Conservation (phyloP, 192 early-diverging fungal genomes). For the Podila epigama region DNA sequence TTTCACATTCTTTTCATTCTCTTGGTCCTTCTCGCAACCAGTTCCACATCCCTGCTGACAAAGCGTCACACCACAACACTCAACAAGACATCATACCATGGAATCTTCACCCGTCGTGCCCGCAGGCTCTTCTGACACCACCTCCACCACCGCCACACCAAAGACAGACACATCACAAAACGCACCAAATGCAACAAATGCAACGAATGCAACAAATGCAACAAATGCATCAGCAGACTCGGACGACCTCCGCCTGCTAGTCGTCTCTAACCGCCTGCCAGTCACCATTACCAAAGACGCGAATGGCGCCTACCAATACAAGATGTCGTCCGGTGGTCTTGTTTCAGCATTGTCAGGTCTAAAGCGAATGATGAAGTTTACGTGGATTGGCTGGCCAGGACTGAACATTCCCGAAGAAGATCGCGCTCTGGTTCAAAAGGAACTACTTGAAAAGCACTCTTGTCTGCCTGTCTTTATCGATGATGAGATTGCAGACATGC, state of each 20-base stretch:
- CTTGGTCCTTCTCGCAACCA: too few relatives aligned
- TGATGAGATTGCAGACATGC: slow-evolving; percentile 91
- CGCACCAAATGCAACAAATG: slow-evolving; percentile 3
- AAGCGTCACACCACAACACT: too few relatives aligned
- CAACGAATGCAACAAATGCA: slow-evolving; percentile 2
- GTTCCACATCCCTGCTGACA: too few relatives aligned
- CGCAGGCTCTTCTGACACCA: background rate
- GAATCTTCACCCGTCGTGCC: too few relatives aligned
- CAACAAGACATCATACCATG: too few relatives aligned
- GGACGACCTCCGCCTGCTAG: slow-evolving; percentile 70
- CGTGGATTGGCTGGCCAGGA: slow-evolving; percentile 99
- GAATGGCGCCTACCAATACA: slow-evolving; percentile 63
- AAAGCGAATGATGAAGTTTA: slow-evolving; percentile 95
- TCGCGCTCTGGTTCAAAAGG: slow-evolving; percentile 69
- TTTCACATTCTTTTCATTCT: background rate
- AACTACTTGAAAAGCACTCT: slow-evolving; percentile 79
- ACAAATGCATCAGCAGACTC: background rate
- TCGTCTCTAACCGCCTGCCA: slow-evolving; percentile 98
- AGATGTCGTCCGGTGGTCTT: slow-evolving; percentile 94
- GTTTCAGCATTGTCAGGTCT: slow-evolving; percentile 97
- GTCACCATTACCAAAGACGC: slow-evolving; percentile 83
- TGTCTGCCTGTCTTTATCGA: slow-evolving; percentile 95
- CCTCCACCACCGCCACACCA: background rate
- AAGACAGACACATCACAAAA: background rate
- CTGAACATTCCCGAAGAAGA: slow-evolving; percentile 86